Evolutionary conservation across 257 asterid genomes (phyloP).

Genomic region (Echium plantagineum): DNA sequence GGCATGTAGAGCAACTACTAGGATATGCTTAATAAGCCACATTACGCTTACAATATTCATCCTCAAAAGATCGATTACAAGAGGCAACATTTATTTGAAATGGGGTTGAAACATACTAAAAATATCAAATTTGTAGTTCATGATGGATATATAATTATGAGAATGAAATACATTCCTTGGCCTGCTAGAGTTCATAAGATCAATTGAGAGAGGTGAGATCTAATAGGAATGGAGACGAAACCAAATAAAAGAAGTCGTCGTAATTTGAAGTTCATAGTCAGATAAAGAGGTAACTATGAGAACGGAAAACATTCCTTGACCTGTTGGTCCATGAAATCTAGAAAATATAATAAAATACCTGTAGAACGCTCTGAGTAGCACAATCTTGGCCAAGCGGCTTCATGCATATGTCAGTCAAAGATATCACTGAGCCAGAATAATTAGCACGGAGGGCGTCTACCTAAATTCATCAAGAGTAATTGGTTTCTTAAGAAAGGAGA

Average conservation of each 20-base stretch:
- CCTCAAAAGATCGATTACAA: background rate
- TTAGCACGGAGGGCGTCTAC: constrained; percentile 86
- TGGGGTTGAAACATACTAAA: no score
- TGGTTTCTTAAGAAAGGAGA: constrained; percentile 8
- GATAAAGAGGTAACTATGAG: background rate
- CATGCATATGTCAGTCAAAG: constrained; percentile 90
- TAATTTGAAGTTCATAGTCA: no score
- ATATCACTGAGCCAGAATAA: constrained; percentile 69
- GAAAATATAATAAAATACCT: constrained; percentile 41
- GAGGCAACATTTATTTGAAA: background rate
- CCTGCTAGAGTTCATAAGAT: background rate
- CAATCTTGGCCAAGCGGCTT: constrained; percentile 97
- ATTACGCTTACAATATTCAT: background rate
- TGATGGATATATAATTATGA: background rate
- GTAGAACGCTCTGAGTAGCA: constrained; percentile 96
- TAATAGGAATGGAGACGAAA: no score
- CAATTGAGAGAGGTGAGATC: background rate
- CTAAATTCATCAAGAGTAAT: constrained; percentile 32
- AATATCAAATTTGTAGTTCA: no score
- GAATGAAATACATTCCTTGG: background rate
- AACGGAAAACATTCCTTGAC: background rate
- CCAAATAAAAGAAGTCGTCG: no score
- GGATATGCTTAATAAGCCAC: background rate
- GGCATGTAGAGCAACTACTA: background rate
- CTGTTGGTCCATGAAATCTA: background rate